A percentile compares a stretch with the other conserved stretches of the same genome.
Evolutionary conservation across 352 stramenopile species (phyloP).

Genomic region (Stramenopiles sp.): DNA sequence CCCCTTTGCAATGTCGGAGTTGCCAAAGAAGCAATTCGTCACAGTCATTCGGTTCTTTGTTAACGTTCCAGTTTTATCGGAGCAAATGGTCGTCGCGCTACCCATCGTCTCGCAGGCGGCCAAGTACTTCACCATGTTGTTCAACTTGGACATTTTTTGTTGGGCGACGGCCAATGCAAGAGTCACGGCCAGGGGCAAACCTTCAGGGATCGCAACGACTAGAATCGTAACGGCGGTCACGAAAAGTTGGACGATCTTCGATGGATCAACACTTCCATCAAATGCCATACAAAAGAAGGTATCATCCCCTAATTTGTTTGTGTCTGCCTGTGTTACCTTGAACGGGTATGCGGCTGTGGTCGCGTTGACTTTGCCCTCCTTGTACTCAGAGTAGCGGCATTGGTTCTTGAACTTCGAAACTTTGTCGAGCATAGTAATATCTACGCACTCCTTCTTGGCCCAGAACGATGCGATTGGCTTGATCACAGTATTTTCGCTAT

Average conservation of each 20-base stretch:
- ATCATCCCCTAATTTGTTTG: constrained; percentile 29
- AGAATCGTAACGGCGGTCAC: constrained; percentile 79
- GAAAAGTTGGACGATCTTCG: too few relatives aligned
- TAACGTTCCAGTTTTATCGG: constrained; percentile 92
- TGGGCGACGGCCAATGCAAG: constrained; percentile 88
- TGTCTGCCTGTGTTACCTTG: constrained; percentile 30
- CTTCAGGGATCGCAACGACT: constrained; percentile 89
- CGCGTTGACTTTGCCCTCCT: constrained; percentile 19
- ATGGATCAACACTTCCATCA: background rate
- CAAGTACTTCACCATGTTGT: constrained; percentile 93
- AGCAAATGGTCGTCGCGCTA: constrained; percentile 93
- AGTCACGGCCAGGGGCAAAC: constrained; percentile 84
- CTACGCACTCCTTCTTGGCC: too few relatives aligned
- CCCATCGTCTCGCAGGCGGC: constrained; percentile 94
- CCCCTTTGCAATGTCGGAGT: too few relatives aligned
- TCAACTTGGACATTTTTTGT: constrained; percentile 92
- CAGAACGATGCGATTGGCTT: too few relatives aligned
- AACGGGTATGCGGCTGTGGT: constrained; percentile 19
- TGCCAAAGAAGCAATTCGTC: constrained; percentile 34
- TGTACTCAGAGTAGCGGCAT: background rate
- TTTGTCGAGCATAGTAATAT: background rate
- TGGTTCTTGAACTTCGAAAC: constrained; percentile 6
- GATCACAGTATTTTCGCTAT: too few relatives aligned
- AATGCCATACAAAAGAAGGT: background rate
- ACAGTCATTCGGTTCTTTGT: constrained; percentile 96